Evolutionary conservation across 345 rosid species (phyloP), one percentile per base, ranked within the genome.

Genomic region (Clausena lansium): DNA sequence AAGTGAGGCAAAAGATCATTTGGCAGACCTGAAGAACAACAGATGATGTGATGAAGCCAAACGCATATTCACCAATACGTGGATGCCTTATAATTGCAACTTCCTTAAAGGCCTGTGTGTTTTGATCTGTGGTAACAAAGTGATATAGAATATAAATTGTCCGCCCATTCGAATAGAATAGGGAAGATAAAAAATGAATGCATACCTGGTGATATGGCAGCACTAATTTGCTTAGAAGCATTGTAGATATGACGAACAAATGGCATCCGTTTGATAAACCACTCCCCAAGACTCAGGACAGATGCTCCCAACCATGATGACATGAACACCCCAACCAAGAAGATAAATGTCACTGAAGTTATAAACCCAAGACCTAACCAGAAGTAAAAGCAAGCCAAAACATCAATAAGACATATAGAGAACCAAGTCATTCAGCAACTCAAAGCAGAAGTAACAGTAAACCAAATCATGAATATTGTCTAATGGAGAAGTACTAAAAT

Each of bases 241-340:
- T 83, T 96, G 82, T 96, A 96, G 73, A 96, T 96, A 83, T 94
- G 99, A 55, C 98, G 98, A 81, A 94, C 91, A 74, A 96, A 91
- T 41, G 99, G 98, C 99, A 96, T 96, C 84, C 97, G 84, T 79
- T 94, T 96, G 89, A 96, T 96, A 82, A 96, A 94, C 99, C 99
- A 96, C 85, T 96, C 99, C 10, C 99, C 98, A 68, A 96, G 89
- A 80, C 94, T 84, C 47, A 96, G 89, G 73, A 96, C 95, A 62
- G 98, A 96, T 41, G 98, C 88, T 77, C 99, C 99, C 92, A 96
- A 84, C 99, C 99, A 96, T 22, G 99, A 96, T 64, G 99, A 94
- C 99, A 96, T 96, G 88, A 96, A 96, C 75, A 96, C 98, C 70
- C 99, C 99, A 76, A 96, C 90, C 92, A 94, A 77, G 91, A 96